Evolutionary conservation across 306 rosid genomes (phyloP).

Genomic region (Erythrophleum fordii): DNA sequence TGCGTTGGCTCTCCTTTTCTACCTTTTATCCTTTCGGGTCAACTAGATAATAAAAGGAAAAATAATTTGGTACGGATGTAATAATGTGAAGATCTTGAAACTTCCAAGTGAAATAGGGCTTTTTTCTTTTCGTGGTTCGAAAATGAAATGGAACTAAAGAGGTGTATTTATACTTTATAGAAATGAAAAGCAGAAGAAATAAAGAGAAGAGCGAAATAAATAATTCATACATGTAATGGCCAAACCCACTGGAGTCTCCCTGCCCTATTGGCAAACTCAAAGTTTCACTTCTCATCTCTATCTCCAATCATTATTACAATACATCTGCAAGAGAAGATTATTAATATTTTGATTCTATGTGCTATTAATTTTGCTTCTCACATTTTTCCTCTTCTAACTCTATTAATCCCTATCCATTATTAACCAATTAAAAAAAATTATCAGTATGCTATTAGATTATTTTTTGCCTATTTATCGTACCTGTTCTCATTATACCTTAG

Average conservation of each 20-base stretch:
- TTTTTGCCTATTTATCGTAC: too few relatives aligned
- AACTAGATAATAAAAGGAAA: neutral
- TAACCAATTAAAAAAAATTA: too few relatives aligned
- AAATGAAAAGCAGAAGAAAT: neutral
- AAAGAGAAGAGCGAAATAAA: neutral
- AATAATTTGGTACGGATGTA: neutral
- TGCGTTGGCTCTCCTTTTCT: neutral
- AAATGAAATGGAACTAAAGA: neutral
- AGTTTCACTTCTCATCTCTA: too few relatives aligned
- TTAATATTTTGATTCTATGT: too few relatives aligned
- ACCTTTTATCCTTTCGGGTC: neutral
- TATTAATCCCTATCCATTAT: too few relatives aligned
- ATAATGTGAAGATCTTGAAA: neutral
- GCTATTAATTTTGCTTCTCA: too few relatives aligned
- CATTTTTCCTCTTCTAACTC: too few relatives aligned
- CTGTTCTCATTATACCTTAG: too few relatives aligned
- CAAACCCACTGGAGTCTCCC: neutral
- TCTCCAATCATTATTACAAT: neutral
- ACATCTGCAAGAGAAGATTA: neutral
- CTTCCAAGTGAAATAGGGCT: neutral
- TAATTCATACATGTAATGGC: neutral
- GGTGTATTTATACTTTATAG: neutral
- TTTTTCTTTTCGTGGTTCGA: too few relatives aligned
- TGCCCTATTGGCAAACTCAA: too few relatives aligned
- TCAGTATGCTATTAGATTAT: too few relatives aligned